phyloP scores from a whole-genome alignment of 768 basidiomycete genomes.

The Suillus clintonianus region DNA sequence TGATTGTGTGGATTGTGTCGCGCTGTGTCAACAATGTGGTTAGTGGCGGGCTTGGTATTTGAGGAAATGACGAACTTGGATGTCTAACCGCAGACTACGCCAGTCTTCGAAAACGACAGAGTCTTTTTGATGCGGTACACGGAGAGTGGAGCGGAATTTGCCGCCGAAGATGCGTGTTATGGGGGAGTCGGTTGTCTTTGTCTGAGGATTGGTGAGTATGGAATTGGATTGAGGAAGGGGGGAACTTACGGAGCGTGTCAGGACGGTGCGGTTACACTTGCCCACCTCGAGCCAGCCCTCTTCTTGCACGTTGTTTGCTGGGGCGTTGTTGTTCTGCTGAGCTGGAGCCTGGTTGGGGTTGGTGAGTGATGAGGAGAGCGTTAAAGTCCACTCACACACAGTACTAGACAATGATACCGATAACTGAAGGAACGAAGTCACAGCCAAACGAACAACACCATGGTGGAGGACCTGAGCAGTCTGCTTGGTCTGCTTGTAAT shows the following conservation, averaged over 20 bases:
- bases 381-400: too few species aligned
- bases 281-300: too few species aligned
- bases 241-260: constrained; percentile 74
- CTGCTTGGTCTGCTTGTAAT: too few species aligned
- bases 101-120: constrained; percentile 91
- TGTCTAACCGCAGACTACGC: constrained; percentile 86
- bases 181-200: constrained; percentile 79
- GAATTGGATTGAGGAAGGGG: constrained; percentile 2
- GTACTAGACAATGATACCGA: too few species aligned
- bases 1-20: constrained; percentile 73
- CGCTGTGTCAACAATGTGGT: constrained; percentile 41
- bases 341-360: constrained; percentile 37
- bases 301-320: constrained; percentile 9
- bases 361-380: constrained; percentile 54
- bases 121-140: constrained; percentile 81
- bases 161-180: constrained; percentile 94
- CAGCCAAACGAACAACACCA: too few species aligned
- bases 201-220: constrained; percentile 39
- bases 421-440: too few species aligned
- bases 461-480: too few species aligned
- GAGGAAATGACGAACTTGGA: constrained; percentile 55
- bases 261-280: constrained; percentile 75
- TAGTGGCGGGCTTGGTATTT: not conserved
- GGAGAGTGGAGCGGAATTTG: constrained; percentile 82
- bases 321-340: constrained; percentile 13